phyloP scores from a whole-genome alignment of 192 early-diverging fungal genomes.

The Entomortierella parvispora region DNA sequence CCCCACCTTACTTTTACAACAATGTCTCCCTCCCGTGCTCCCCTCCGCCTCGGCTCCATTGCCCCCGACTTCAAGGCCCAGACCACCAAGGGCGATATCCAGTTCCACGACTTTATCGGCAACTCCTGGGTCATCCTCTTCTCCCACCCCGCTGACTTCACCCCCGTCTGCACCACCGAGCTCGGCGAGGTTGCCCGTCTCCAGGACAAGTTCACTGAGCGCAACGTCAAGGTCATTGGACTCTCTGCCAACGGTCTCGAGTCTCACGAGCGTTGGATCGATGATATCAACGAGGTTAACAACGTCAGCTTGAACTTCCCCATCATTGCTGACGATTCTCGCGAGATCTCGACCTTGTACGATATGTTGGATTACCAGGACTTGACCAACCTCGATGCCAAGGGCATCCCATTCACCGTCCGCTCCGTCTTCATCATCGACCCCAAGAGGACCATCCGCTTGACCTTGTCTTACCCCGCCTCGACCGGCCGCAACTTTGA shows the following conservation, averaged over 20 bases:
- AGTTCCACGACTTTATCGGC: conserved; percentile 90
- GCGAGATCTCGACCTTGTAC: conserved; percentile 89
- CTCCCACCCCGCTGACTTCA: conserved; percentile 98
- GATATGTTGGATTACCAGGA: conserved; percentile 99
- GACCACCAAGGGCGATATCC: conserved; percentile 90
- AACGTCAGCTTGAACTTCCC: conserved; percentile 83
- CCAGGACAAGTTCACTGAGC: conserved; percentile 75
- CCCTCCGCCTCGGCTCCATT: conserved; percentile 53
- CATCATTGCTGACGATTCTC: conserved; percentile 93
- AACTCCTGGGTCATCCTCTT: conserved; percentile 95
- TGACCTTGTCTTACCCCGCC: conserved; percentile 94
- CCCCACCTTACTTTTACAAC: background rate
- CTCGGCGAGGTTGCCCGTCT: conserved; percentile 92
- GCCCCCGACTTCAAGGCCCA: conserved; percentile 80
- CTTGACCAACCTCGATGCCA: conserved; percentile 85
- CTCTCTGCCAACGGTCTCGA: conserved; percentile 90
- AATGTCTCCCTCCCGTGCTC: conserved; percentile 29
- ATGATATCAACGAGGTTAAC: conserved; percentile 94
- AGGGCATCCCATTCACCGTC: conserved; percentile 95
- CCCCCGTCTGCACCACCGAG: conserved; percentile 97
- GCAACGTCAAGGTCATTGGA: conserved; percentile 92
- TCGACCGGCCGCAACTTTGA: conserved; percentile 95
- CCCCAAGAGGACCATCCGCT: conserved; percentile 88
- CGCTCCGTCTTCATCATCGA: conserved; percentile 97
- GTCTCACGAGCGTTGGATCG: conserved; percentile 89